These are phyloP conservation scores for Anthracocystis walkeri DNA, from an alignment of 1,284 basidiomycete genomes.

Conservation along the genomic window DNA sequence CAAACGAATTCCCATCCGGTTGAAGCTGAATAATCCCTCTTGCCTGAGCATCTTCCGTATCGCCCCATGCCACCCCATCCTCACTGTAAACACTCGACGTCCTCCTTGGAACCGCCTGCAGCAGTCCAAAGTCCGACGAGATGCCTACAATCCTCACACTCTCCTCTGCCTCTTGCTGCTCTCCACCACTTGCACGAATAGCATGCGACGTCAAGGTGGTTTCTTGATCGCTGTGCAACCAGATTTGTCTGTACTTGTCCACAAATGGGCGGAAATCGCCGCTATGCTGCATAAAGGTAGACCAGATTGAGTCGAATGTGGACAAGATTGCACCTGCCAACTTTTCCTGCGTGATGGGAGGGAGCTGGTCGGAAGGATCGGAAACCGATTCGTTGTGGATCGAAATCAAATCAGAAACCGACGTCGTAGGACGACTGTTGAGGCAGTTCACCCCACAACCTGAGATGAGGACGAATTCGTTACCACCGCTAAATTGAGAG, in stretches of 20 bases:
- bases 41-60: slow-evolving; percentile 17
- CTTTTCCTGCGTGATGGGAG: slow-evolving; percentile 77
- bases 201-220: slow-evolving; percentile 37
- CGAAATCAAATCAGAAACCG: slow-evolving; percentile 78
- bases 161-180: slow-evolving; percentile 8
- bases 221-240: slow-evolving; percentile 81
- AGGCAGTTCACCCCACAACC: slow-evolving; percentile 89
- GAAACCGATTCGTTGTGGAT: slow-evolving; percentile 75
- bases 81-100: slow-evolving; percentile 15
- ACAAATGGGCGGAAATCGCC: slow-evolving; percentile 68
- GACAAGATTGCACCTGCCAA: slow-evolving; percentile 83
- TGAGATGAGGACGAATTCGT: slow-evolving; percentile 81
- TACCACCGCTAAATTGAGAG: slow-evolving; percentile 80
- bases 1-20: slow-evolving; percentile 97
- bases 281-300: slow-evolving; percentile 75
- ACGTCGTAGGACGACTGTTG: slow-evolving; percentile 85
- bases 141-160: slow-evolving; percentile 85
- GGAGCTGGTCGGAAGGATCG: slow-evolving; percentile 66
- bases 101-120: slow-evolving; percentile 79
- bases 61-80: slow-evolving; percentile 54
- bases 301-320: slow-evolving; percentile 84
- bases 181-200: slow-evolving; percentile 4
- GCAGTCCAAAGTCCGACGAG: slow-evolving; percentile 85
- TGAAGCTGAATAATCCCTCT: slow-evolving; percentile 75
- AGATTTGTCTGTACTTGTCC: slow-evolving; percentile 77